Conservation (phyloP, 2,329 filamentous ascomycete genomes). For the Fusarium pininemorale region DNA sequence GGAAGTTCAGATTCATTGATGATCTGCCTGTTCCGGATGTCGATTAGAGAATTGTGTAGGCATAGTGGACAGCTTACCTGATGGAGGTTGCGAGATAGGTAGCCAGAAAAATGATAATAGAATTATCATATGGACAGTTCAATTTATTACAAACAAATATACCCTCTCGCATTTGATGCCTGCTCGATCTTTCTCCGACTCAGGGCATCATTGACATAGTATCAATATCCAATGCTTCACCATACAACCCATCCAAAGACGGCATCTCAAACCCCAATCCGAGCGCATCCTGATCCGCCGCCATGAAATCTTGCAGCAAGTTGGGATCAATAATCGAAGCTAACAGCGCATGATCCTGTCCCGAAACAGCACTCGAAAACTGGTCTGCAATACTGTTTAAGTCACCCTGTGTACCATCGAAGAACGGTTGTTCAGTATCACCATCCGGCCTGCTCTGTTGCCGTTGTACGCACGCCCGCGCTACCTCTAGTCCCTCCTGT, state of each 20-base stretch:
- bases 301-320: constrained; percentile 1
- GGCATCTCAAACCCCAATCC: background rate
- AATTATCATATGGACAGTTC: background rate
- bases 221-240: background rate
- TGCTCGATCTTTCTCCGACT: background rate
- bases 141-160: too few relatives aligned
- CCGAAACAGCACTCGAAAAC: background rate
- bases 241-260: background rate
- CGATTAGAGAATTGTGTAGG: background rate
- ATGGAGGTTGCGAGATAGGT: rapidly evolving
- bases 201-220: background rate
- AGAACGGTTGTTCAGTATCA: background rate
- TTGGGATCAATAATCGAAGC: constrained; percentile 1
- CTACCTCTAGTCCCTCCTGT: background rate
- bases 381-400: background rate
- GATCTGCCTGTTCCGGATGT: constrained; percentile 15
- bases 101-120: background rate
- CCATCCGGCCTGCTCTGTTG: background rate
- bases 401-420: background rate
- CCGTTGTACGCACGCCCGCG: background rate
- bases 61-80: background rate
- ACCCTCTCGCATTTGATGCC: rapidly evolving
- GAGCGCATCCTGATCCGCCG: background rate
- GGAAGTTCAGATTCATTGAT: constrained; percentile 10
- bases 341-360: background rate